Base-by-base conservation (phyloP, 371 early-diverging fungal species). In the Quaeritorhiza haematococci region DNA sequence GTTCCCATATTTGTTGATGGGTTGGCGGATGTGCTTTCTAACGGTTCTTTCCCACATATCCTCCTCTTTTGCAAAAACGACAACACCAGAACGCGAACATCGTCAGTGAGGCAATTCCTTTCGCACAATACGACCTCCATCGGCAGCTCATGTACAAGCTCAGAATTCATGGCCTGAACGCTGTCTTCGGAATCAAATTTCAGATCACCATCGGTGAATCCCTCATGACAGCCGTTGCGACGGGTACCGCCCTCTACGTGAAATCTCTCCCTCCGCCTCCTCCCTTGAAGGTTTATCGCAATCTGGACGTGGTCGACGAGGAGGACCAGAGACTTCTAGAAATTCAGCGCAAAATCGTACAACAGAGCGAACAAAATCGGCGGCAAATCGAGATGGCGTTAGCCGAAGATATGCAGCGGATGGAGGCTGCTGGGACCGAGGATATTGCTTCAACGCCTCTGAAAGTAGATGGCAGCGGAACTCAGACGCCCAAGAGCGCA, bases 121-220 rank as follows among this genome's bases (percentile, higher is more conserved):
- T 89, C 60, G 75, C 84, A 5, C 84, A 88, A 59, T 89, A 87
- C 66, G 90, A 89, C 48, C 52, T 89, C 23, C 87, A 89, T 62
- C 74, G 88, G 21, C 89, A 89, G 57, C 67, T 89, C 17, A 73
- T 85, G 65, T 83, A 81, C 69, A 86, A 87, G 55, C 76, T 88
- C 28, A 75, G 83, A 32, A 76, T 86, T 10, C 74, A 83, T 59
- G 86, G 87, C 5, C 59, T 84, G 62, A 89, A 89, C 48, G 82
- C 88, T 0, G 68, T 89, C 6, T 89, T 87, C 66, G 88, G 88
- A 0, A 66, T 88, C 23, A 79, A 80, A 41, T 75, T 86, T 54
- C 81, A 88, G 53, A 61, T 87, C 35, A 68, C 83, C 0, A 73
- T 87, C 7, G 86, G 87, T 19, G 88, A 87, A 30, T 68, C 72